Conservation (phyloP, 139 green algal species). For the Zygnema cylindricum region DNA sequence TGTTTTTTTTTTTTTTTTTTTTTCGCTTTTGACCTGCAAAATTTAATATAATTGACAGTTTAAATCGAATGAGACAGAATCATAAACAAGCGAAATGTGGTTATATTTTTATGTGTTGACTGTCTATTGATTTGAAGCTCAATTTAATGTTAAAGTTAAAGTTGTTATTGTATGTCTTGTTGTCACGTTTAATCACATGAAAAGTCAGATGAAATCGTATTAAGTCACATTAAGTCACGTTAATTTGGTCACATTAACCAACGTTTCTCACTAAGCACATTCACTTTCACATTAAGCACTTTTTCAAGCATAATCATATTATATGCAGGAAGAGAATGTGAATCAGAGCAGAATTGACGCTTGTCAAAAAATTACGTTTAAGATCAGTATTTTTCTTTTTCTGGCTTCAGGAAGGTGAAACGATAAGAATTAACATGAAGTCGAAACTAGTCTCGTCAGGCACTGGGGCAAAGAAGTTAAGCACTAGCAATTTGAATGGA, state of each 20-base stretch:
- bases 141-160: background rate
- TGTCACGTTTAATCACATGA: background rate
- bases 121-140: background rate
- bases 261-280: background rate
- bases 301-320: background rate
- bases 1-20: too few species aligned
- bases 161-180: background rate
- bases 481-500: background rate
- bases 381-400: background rate
- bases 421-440: constrained; percentile 40
- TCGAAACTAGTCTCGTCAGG: background rate
- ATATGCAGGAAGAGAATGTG: background rate
- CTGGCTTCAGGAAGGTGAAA: constrained; percentile 31
- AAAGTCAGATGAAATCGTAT: background rate
- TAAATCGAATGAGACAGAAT: background rate
- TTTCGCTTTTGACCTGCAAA: background rate
- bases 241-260: background rate
- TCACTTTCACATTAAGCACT: background rate
- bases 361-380: background rate
- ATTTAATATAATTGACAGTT: background rate
- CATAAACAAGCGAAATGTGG: background rate
- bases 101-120: background rate
- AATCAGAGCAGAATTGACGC: background rate
- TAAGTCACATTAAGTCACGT: background rate
- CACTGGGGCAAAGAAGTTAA: background rate